Base-by-base conservation (phyloP, 352 stramenopile genomes). In the Globisporangium alternatum region DNA sequence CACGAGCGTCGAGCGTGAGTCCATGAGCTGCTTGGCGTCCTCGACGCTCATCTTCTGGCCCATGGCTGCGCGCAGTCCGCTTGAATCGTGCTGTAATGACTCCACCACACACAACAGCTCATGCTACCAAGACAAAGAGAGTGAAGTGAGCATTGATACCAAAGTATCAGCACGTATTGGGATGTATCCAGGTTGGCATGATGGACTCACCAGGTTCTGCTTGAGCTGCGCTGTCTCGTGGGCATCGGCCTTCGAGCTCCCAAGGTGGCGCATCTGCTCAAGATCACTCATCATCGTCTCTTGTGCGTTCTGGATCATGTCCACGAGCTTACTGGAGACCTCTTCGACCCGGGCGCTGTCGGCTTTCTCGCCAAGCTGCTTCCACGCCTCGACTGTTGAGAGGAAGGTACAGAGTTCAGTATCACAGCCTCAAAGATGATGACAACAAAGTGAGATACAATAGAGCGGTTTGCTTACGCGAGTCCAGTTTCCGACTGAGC, bases 31-130 rank as follows among this genome's bases (percentile, higher is more conserved):
- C 45, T 70, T 67, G 8, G 69, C 74, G 60, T 82, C 75, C 5
- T 64, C 63, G 31, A 75, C 25, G 3, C 61, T 70, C 65, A 82
- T 65, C 64, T 81, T 83, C 28, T 78, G 68, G 13, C 58, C 56
- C 48, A 79, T 53, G 25, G 60, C 45, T 22, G 59, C 55, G 19
- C 76, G 65, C 43, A 81, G 21, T 5, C 55, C 60, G 17, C 47
- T 68, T 12, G 78, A 43, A 19, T 83, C 77, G 7, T 70, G 67
- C 43, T 86, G 77, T 28, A 83, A 62, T 2, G 75, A 80, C 65
- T 86, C 75, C 13, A 71, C 75, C 22, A 83, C 67, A 1, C 66
- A 75, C 31, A 83, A n/a, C 30, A 86, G 33, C 9, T 78, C 76
- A 43, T 80, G 65, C 75, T 86, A 57, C 35, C 35, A 12, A 41